phyloP scores from a whole-genome alignment of 2,329 filamentous ascomycete species.

The Cordyceps tenuipes region DNA sequence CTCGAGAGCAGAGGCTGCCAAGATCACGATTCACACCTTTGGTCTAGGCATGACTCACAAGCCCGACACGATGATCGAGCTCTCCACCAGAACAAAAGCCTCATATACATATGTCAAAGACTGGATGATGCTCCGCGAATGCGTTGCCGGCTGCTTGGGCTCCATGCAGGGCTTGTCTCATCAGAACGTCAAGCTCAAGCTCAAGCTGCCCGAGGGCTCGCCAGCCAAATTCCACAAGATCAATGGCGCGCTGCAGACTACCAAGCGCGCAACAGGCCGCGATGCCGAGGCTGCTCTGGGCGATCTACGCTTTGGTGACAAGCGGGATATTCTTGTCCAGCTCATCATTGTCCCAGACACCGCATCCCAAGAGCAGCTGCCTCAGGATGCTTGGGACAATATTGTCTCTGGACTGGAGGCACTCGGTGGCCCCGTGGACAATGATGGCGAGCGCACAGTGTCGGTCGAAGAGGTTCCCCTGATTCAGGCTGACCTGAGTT shows the following conservation, averaged over 20 bases:
- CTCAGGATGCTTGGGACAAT: constrained; percentile 93
- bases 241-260: constrained; percentile 89
- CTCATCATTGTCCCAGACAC: constrained; percentile 86
- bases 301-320: constrained; percentile 91
- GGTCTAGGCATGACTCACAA: constrained; percentile 95
- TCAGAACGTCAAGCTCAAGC: constrained; percentile 93
- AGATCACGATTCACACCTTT: constrained; percentile 95
- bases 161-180: constrained; percentile 92
- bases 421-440: constrained; percentile 77
- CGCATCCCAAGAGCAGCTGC: constrained; percentile 70
- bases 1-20: constrained; percentile 90
- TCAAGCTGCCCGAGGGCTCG: constrained; percentile 89
- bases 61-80: constrained; percentile 96
- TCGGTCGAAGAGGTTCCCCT: constrained; percentile 93
- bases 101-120: constrained; percentile 98
- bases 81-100: constrained; percentile 90
- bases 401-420: constrained; percentile 94
- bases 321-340: constrained; percentile 87
- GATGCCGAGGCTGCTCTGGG: constrained; percentile 90
- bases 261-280: constrained; percentile 87
- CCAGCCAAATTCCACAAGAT: constrained; percentile 99
- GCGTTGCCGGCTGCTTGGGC: constrained; percentile 85
- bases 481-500: constrained; percentile 88
- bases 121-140: constrained; percentile 99
- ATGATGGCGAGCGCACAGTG: constrained; percentile 71